A percentile compares a stretch with the other conserved stretches of the same genome.
phyloP scores from a whole-genome alignment of 2,329 filamentous ascomycete genomes.

The Pseudogymnoascus destructans region DNA sequence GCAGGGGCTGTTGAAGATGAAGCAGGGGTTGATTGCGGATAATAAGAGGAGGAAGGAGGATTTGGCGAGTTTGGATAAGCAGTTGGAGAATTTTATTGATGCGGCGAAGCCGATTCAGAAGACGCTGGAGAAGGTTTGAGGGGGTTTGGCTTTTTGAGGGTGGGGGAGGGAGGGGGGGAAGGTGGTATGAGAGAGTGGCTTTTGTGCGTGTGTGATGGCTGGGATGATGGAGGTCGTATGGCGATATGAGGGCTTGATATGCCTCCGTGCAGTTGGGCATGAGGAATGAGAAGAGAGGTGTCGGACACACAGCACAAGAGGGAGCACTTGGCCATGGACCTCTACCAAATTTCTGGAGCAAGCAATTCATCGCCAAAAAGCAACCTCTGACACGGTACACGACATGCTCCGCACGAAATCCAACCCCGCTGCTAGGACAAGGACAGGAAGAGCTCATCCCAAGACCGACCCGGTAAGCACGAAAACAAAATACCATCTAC shows the following conservation, averaged over 20 bases:
- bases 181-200: not conserved
- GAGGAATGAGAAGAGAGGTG: not conserved
- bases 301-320: not conserved
- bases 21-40: slow-evolving; percentile 54
- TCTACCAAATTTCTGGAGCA: not conserved
- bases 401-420: not conserved
- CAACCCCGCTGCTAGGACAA: not conserved
- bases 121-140: slow-evolving; percentile 61
- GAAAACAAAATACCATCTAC: not conserved
- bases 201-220: not conserved
- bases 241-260: not conserved
- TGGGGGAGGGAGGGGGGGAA: not conserved
- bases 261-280: not conserved
- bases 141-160: not conserved
- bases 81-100: slow-evolving; percentile 88
- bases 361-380: not conserved
- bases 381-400: not conserved
- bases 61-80: slow-evolving; percentile 76
- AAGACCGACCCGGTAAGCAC: not conserved
- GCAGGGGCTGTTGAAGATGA: slow-evolving; percentile 61
- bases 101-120: slow-evolving; percentile 80
- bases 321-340: too few species aligned
- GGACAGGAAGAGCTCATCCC: not conserved
- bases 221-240: not conserved
- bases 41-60: slow-evolving; percentile 94